A percentile compares a stretch with the other conserved stretches of the same genome.
Evolutionary conservation across 2,329 filamentous ascomycete genomes (phyloP).

Genomic region (Xylariaceae sp.): DNA sequence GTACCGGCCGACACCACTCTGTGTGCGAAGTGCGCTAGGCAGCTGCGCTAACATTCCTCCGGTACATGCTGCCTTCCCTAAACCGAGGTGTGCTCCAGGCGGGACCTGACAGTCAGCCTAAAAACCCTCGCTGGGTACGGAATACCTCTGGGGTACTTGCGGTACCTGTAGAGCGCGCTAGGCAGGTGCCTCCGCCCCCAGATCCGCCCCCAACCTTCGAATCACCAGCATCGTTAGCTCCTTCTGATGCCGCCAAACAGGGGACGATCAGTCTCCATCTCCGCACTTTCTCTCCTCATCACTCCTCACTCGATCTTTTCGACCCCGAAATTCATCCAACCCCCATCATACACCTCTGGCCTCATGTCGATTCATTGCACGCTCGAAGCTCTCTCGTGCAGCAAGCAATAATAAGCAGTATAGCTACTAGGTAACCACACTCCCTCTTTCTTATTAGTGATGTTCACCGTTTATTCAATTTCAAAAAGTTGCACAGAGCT

Average conservation of each 20-base stretch:
- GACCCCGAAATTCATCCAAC: slow-evolving; percentile 22
- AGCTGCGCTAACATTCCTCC: not conserved
- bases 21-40: not conserved
- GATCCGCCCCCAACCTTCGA: not conserved
- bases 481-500: slow-evolving; percentile 1
- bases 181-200: slow-evolving; percentile 1
- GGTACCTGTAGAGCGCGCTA: not conserved
- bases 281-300: slow-evolving; percentile 30
- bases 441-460: not conserved
- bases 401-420: slow-evolving; percentile 6
- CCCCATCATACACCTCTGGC: slow-evolving; percentile 12
- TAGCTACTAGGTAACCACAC: not conserved
- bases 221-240: not conserved
- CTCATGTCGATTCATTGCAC: slow-evolving; percentile 5
- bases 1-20: not conserved
- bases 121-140: not conserved
- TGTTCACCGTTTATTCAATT: not conserved
- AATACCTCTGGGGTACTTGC: not conserved
- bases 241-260: slow-evolving; percentile 9
- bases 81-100: not conserved
- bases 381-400: slow-evolving; percentile 6
- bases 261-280: slow-evolving; percentile 26
- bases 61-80: not conserved
- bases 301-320: slow-evolving; percentile 22
- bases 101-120: not conserved